Conservation (phyloP, 202 grass and related monocot genomes). For the Panicum hallii region DNA sequence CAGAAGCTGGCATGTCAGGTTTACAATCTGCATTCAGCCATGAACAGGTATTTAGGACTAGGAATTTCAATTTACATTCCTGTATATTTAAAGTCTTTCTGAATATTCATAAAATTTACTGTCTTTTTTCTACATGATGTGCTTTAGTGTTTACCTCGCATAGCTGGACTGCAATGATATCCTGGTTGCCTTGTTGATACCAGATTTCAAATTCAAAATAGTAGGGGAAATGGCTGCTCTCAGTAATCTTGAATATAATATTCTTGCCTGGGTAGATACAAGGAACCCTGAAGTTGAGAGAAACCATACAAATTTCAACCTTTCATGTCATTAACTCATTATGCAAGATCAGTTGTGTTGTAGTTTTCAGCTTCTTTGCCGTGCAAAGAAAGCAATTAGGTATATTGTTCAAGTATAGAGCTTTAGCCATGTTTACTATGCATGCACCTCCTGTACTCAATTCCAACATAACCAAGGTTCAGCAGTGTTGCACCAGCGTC, state of each 20-base stretch:
- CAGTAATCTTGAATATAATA: conserved; percentile 63
- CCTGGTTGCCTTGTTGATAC: conserved; percentile 69
- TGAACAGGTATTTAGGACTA: conserved; percentile 36
- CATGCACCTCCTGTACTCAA: conserved; percentile 58
- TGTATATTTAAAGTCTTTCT: not conserved
- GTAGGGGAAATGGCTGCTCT: conserved; percentile 59
- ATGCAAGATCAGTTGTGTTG: conserved; percentile 12
- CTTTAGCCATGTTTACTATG: conserved; percentile 15
- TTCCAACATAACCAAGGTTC: conserved; percentile 46
- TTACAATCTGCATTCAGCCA: conserved; percentile 59
- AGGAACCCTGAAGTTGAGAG: conserved; percentile 46
- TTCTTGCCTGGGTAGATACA: conserved; percentile 73
- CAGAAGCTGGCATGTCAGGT: conserved; percentile 68
- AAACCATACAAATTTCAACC: conserved; percentile 4
- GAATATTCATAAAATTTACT: not conserved
- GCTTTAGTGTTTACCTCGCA: conserved; percentile 62
- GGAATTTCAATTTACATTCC: not conserved
- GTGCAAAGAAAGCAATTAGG: conserved; percentile 15
- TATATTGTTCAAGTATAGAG: not conserved
- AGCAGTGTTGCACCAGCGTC: conserved; percentile 53
- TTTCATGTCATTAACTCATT: conserved; percentile 10
- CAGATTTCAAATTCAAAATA: conserved; percentile 77
- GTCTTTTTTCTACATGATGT: conserved; percentile 8
- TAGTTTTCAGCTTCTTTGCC: conserved; percentile 4
- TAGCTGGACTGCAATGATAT: conserved; percentile 62